Base-by-base conservation (phyloP, 2,329 filamentous ascomycete genomes). In the Monosporascus sp. region DNA sequence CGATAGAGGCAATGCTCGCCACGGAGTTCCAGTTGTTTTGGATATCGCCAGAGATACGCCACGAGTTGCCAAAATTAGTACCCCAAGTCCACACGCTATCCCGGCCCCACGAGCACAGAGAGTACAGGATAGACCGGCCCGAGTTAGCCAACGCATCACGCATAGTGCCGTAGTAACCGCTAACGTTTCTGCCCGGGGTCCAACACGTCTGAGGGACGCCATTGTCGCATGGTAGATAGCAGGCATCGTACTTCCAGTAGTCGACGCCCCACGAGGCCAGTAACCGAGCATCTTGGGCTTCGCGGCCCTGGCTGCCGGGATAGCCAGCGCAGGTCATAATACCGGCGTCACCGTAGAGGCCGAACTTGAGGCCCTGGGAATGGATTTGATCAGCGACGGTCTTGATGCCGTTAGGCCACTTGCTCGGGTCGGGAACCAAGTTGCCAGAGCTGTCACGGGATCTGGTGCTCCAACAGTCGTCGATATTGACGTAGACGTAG, bases 281-380 rank as follows among this genome's bases (percentile, higher is more conserved):
- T 3, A 24, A 25, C 20, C 24, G 24, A 25, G 24, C 24, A 25
- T 25, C 24, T 25, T 25, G 45, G 60, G 59, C 7, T 27, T 49
- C 51, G 46, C 46, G 34, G 51, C 37, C 37, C 17, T 49, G 39
- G 34, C 31, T 42, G 46, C n/a, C 44, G 47, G 48, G 74, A 58
- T 78, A 81, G 31, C 72, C 70, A 2, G 74, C 80, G 56, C 79
- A 82, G 2, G 78, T 81, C 56, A 67, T 68, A 46, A 66, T 69
- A 9, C 78, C 78, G 3, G 77, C 69, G 31, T 67, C 67, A 15
- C 65, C 67, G 57, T 73, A 73, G 55, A 73, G 70, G 15, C 71
- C 71, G 18, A 71, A 64, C 54, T 70, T 69, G 48, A 73, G 65
- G 6, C 69, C 69, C 51, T 67, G 57, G 5, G 55, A 57, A 49